Percentiles rank a stretch among this genome's conserved stretches.
phyloP scores from a whole-genome alignment of 2,329 filamentous ascomycete species.

The Hypoxylon sp. region DNA sequence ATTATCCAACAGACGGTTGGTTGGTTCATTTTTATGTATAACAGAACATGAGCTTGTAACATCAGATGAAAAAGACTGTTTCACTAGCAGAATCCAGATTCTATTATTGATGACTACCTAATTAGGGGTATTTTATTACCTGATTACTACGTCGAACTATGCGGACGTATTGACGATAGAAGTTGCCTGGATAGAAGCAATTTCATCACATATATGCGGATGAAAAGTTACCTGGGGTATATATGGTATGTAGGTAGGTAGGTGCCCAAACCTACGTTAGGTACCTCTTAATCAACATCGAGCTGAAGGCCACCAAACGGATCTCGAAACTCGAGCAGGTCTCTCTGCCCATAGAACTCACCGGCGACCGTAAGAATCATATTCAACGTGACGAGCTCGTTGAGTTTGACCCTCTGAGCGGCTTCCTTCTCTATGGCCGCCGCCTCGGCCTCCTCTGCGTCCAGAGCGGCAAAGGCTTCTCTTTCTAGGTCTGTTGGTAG shows the following conservation, averaged over 20 bases:
- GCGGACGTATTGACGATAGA: too few relatives aligned
- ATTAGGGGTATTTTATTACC: not conserved
- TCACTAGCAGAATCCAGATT: too few relatives aligned
- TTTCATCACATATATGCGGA: too few relatives aligned
- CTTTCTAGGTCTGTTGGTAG: conserved; percentile 12
- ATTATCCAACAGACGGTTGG: too few relatives aligned
- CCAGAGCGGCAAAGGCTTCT: conserved; percentile 21
- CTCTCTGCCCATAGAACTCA: conserved; percentile 88
- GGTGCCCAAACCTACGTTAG: too few relatives aligned
- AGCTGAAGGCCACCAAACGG: conserved; percentile 58
- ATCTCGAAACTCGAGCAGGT: conserved; percentile 79
- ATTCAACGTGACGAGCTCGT: conserved; percentile 78
- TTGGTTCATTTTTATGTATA: not conserved
- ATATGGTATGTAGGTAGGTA: too few relatives aligned
- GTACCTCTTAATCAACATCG: not conserved
- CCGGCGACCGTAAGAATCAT: conserved; percentile 91
- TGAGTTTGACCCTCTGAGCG: conserved; percentile 52
- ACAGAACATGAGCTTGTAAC: conserved; percentile 4
- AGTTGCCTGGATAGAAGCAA: too few relatives aligned
- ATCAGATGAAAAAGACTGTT: conserved; percentile 4
- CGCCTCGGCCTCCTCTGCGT: conserved; percentile 39
- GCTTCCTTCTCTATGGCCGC: conserved; percentile 36
- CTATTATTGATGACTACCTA: not conserved
- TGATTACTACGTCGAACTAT: conserved; percentile 1
- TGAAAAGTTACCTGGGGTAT: too few relatives aligned